phyloP scores from a whole-genome alignment of 2,329 filamentous ascomycete species.

The Penicillium sclerotiorum region DNA sequence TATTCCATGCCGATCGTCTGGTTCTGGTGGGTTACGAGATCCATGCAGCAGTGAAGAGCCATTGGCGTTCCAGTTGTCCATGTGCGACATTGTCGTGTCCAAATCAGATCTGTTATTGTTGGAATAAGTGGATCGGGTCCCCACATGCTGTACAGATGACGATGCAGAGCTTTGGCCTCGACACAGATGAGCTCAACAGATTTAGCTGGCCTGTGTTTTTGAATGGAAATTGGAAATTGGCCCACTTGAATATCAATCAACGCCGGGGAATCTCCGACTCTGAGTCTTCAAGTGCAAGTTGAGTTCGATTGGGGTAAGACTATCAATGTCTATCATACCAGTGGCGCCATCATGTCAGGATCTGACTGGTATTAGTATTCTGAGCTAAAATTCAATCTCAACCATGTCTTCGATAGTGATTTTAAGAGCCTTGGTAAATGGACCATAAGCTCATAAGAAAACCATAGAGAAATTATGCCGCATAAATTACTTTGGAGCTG shows the following conservation, averaged over 20 bases:
- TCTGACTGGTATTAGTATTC: too few relatives aligned
- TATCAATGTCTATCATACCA: not conserved
- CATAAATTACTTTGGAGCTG: not conserved
- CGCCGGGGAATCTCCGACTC: too few relatives aligned
- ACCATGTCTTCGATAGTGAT: too few relatives aligned
- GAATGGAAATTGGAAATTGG: too few relatives aligned
- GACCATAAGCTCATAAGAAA: not conserved
- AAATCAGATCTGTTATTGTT: constrained; percentile 9
- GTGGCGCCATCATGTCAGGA: too few relatives aligned
- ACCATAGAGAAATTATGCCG: not conserved
- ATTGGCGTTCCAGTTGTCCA: not conserved
- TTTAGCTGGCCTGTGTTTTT: too few relatives aligned
- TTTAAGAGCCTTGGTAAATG: too few relatives aligned
- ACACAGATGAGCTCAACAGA: too few relatives aligned
- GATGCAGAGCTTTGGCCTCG: constrained; percentile 12
- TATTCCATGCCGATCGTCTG: constrained; percentile 11
- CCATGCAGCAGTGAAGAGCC: not conserved
- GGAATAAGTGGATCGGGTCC: constrained; percentile 26
- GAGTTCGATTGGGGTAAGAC: not conserved
- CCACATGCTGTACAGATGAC: constrained; percentile 18
- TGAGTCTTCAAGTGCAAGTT: not conserved
- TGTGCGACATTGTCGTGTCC: not conserved
- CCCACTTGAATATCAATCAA: not conserved
- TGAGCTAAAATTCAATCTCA: not conserved
- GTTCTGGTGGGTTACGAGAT: constrained; percentile 1